phyloP scores from a whole-genome alignment of 1,139 yeast species.

The Neolecta irregularis region DNA sequence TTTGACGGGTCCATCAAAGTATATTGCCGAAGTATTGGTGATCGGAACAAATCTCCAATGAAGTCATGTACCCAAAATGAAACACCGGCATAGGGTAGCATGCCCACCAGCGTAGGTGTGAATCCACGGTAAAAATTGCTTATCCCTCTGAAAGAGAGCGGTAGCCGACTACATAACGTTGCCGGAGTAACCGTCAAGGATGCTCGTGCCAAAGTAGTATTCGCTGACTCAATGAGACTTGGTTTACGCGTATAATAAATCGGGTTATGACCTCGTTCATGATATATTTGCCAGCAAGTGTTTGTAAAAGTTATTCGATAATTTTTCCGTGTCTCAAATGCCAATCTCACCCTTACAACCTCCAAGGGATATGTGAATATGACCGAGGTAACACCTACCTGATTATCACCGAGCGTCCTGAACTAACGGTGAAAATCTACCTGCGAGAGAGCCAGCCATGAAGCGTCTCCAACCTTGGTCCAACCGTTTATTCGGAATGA shows the following conservation, averaged over 20 bases:
- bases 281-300: constrained; percentile 17
- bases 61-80: constrained; percentile 88
- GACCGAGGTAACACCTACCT: constrained; percentile 58
- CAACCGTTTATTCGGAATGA: constrained; percentile 57
- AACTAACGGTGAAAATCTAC: not conserved
- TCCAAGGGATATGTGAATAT: constrained; percentile 87
- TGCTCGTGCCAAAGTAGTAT: constrained; percentile 21
- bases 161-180: not conserved
- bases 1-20: constrained; percentile 30
- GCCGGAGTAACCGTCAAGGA: constrained; percentile 1
- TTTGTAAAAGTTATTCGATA: constrained; percentile 8
- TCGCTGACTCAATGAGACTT: too few relatives aligned
- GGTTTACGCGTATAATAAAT: too few relatives aligned
- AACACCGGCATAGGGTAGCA: constrained; percentile 97
- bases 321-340: constrained; percentile 38
- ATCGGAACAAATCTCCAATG: constrained; percentile 70
- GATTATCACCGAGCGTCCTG: not conserved
- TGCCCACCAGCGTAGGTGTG: constrained; percentile 83
- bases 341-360: constrained; percentile 75
- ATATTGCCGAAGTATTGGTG: constrained; percentile 36
- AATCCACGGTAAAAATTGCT: constrained; percentile 86
- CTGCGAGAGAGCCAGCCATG: constrained; percentile 75
- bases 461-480: constrained; percentile 75
- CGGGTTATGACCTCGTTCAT: constrained; percentile 16
- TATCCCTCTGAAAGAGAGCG: constrained; percentile 13